phyloP scores from a whole-genome alignment of 257 asterid genomes.

The Thymus quinquecostatus region DNA sequence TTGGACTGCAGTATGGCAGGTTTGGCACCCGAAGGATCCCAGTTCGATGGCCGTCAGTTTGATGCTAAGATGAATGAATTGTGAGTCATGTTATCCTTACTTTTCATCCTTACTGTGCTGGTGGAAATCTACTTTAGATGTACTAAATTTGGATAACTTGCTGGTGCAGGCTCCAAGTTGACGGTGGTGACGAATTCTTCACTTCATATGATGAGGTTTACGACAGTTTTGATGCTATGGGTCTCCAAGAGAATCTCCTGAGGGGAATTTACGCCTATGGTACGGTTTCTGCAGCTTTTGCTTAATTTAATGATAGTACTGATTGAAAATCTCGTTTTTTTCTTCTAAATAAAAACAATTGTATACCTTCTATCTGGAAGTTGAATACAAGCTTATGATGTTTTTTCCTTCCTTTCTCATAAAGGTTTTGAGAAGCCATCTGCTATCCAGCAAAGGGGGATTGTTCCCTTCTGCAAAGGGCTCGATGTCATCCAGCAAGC shows the following conservation, averaged over 20 bases:
- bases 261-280: conserved; percentile 72
- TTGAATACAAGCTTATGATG: not conserved
- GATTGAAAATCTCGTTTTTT: not conserved
- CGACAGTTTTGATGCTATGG: conserved; percentile 61
- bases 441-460: conserved; percentile 92
- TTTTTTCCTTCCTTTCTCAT: not conserved
- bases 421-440: conserved; percentile 93
- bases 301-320: not conserved
- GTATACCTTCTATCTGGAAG: not conserved
- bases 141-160: not conserved
- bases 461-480: conserved; percentile 80
- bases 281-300: conserved; percentile 24
- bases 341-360: not conserved
- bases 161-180: conserved; percentile 50
- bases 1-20: conserved; percentile 68
- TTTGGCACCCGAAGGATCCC: conserved; percentile 69
- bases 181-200: conserved; percentile 53
- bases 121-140: not conserved
- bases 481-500: conserved; percentile 92
- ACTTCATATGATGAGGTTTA: conserved; percentile 59
- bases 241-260: conserved; percentile 60
- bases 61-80: conserved; percentile 68
- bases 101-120: not conserved
- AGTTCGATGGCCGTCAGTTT: conserved; percentile 65
- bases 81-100: conserved; percentile 38